Percentiles rank a stretch among this genome's conserved stretches.
Evolutionary conservation across 208 protist species (phyloP).

Genomic region (Crithidia mellificae): DNA sequence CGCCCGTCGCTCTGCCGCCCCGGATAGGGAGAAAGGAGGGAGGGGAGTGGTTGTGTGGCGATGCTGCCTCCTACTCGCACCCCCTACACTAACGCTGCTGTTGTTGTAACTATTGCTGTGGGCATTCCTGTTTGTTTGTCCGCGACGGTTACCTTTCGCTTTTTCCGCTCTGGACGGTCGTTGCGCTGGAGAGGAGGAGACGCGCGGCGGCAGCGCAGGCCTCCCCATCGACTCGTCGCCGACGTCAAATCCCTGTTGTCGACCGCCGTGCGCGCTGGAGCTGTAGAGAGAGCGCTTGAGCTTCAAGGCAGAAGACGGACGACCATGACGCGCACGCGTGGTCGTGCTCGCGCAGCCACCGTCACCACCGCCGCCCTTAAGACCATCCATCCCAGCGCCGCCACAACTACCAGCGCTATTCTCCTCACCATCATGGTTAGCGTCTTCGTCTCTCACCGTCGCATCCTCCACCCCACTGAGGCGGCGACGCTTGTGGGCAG

Average conservation of each 20-base stretch:
- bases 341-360: too few species aligned
- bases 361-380: too few species aligned
- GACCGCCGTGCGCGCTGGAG: too few species aligned
- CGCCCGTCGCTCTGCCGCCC: constrained; percentile 6
- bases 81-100: too few species aligned
- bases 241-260: too few species aligned
- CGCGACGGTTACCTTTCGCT: not conserved
- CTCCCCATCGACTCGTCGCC: too few species aligned
- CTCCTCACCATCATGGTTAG: not conserved
- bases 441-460: too few species aligned
- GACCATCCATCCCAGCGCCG: not conserved
- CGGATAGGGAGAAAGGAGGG: not conserved
- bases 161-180: not conserved
- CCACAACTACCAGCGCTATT: not conserved
- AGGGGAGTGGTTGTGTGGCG: too few species aligned
- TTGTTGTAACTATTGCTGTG: too few species aligned
- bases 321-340: not conserved
- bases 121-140: too few species aligned
- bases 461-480: not conserved
- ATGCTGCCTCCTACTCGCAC: too few species aligned
- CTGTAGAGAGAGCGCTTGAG: not conserved
- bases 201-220: not conserved
- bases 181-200: not conserved
- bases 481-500: constrained; percentile 21
- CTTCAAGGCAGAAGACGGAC: not conserved